Percentiles rank a stretch among this genome's conserved stretches.
Evolutionary conservation across 192 early-diverging fungal genomes (phyloP).

Genomic region (Gorgonomyces haynaldii): DNA sequence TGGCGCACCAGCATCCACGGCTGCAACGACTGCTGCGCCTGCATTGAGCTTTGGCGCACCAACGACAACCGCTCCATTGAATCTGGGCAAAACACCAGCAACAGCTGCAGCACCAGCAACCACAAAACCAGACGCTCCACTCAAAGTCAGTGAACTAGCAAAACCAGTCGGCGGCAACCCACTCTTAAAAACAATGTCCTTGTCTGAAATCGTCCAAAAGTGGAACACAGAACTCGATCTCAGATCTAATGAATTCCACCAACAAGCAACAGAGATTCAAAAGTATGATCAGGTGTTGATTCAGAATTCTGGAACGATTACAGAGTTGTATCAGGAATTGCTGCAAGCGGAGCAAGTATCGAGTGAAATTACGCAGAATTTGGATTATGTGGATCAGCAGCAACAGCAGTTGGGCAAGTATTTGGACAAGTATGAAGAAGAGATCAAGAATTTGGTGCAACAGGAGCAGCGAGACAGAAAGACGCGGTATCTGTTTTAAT

Average conservation of each 20-base stretch:
- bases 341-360: slow-evolving; percentile 63
- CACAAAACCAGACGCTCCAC: slow-evolving; percentile 19
- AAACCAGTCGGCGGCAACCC: slow-evolving; percentile 29
- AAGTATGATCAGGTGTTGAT: slow-evolving; percentile 81
- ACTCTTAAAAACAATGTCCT: slow-evolving; percentile 68
- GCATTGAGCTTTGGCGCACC: slow-evolving; percentile 16
- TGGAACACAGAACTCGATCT: slow-evolving; percentile 79
- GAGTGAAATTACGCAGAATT: slow-evolving; percentile 67
- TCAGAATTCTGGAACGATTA: slow-evolving; percentile 61
- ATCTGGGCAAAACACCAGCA: slow-evolving; percentile 16
- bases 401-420: slow-evolving; percentile 68
- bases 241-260: slow-evolving; percentile 72
- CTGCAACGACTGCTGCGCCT: slow-evolving; percentile 19
- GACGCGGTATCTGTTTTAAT: neutral
- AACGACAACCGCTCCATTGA: slow-evolving; percentile 25
- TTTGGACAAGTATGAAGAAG: slow-evolving; percentile 68
- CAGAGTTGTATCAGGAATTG: slow-evolving; percentile 61
- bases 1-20: slow-evolving; percentile 20
- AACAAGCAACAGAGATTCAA: slow-evolving; percentile 67
- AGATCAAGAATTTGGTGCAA: slow-evolving; percentile 33
- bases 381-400: slow-evolving; percentile 80
- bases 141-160: slow-evolving; percentile 8
- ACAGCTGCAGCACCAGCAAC: slow-evolving; percentile 17
- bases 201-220: slow-evolving; percentile 82
- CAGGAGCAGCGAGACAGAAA: slow-evolving; percentile 1